These are phyloP conservation scores for Ogataea polymorpha DNA, from an alignment of 805 yeast species.

Conservation along the genomic window DNA sequence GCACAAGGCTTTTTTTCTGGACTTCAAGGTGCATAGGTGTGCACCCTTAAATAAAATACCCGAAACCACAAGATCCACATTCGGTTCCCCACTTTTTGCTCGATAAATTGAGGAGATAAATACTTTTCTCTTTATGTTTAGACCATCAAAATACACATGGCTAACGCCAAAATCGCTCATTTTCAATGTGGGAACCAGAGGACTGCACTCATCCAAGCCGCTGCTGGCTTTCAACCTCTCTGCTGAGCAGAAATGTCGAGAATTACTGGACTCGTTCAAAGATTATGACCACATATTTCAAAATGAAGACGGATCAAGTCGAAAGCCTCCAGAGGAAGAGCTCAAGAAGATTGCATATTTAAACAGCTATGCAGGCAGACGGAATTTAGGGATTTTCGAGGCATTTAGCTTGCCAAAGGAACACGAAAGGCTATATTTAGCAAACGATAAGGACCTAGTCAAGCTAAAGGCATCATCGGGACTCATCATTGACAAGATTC, in stretches of 20 bases:
- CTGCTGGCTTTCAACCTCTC: slow-evolving; percentile 36
- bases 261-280: slow-evolving; percentile 59
- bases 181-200: neutral
- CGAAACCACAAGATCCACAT: too few relatives aligned
- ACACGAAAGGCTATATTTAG: slow-evolving; percentile 48
- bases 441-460: slow-evolving; percentile 59
- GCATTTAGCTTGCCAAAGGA: slow-evolving; percentile 47
- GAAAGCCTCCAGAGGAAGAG: slow-evolving; percentile 68
- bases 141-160: neutral
- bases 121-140: neutral
- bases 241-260: slow-evolving; percentile 60
- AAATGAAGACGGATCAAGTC: slow-evolving; percentile 71
- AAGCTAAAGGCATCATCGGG: slow-evolving; percentile 58
- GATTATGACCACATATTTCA: slow-evolving; percentile 64
- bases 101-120: neutral
- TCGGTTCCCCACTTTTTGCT: neutral
- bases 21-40: neutral
- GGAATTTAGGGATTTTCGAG: slow-evolving; percentile 52
- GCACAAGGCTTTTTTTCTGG: neutral
- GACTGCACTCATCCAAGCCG: slow-evolving; percentile 18
- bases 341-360: slow-evolving; percentile 70
- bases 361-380: slow-evolving; percentile 53
- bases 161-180: neutral
- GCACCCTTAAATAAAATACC: too few relatives aligned
- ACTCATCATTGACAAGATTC: slow-evolving; percentile 75